Conservation (phyloP, 2,329 filamentous ascomycete species). For the Penicillium sp. region DNA sequence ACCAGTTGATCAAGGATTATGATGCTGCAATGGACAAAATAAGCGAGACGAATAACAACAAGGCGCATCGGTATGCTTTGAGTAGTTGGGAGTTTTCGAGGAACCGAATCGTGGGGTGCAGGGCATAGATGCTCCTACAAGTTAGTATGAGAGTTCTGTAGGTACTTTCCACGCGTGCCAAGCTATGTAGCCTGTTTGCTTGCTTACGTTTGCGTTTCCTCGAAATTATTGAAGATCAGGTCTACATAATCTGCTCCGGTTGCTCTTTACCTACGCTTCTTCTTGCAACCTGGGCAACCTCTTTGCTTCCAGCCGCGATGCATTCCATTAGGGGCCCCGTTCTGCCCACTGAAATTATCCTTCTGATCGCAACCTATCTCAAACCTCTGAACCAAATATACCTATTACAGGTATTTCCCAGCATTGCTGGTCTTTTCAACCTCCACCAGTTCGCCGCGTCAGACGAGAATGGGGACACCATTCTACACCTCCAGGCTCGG, state of each 20-base stretch:
- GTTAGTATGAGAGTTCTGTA: no score
- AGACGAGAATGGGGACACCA: background rate
- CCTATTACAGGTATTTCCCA: background rate
- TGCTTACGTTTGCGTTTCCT: no score
- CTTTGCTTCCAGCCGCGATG: background rate
- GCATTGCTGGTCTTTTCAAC: slow-evolving; percentile 2
- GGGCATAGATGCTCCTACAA: no score
- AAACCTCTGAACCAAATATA: background rate
- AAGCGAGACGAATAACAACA: background rate
- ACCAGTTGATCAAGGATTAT: background rate
- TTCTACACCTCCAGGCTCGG: slow-evolving; percentile 2
- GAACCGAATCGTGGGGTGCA: no score
- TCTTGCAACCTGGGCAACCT: no score
- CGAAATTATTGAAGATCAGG: no score
- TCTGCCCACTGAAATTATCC: background rate
- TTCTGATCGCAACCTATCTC: background rate
- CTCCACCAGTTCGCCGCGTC: background rate
- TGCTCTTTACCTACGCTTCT: no score
- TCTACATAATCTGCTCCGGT: no score
- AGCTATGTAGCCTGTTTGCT: no score
- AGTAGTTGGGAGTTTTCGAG: no score
- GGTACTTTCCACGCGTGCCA: no score
- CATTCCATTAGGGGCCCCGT: background rate
- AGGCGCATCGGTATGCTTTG: background rate
- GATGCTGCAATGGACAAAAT: background rate